A percentile compares a stretch with the other conserved stretches of the same genome.
These are phyloP conservation scores for Nasturtium officinale DNA, from an alignment of 345 rosid genomes.

Conservation along the genomic window DNA sequence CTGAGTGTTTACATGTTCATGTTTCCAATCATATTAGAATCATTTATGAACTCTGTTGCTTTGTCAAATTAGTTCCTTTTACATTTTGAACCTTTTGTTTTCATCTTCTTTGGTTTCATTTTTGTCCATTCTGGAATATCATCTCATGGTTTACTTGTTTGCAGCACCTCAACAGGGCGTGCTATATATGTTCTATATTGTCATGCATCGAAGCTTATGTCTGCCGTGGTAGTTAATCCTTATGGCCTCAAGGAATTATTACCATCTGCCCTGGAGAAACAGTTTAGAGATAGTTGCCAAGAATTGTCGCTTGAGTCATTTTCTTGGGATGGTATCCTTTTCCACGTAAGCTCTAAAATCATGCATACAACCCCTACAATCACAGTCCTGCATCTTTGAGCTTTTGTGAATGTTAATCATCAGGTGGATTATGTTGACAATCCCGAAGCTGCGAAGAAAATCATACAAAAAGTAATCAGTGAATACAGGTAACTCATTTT, in stretches of 20 bases:
- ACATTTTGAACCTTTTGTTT: slow-evolving; percentile 1
- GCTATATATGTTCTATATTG: slow-evolving; percentile 71
- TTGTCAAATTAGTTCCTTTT: slow-evolving; percentile 13
- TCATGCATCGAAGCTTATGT: slow-evolving; percentile 53
- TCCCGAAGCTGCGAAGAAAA: slow-evolving; percentile 72
- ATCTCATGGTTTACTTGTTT: slow-evolving; percentile 31
- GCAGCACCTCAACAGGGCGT: slow-evolving; percentile 77
- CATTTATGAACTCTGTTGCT: slow-evolving; percentile 10
- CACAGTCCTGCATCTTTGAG: slow-evolving; percentile 21
- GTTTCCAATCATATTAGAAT: slow-evolving; percentile 2
- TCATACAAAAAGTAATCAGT: slow-evolving; percentile 71
- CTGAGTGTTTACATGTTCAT: slow-evolving; percentile 19
- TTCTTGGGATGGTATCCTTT: slow-evolving; percentile 48
- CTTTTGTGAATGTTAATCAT: slow-evolving; percentile 30
- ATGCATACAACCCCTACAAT: slow-evolving; percentile 20
- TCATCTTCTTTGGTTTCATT: slow-evolving; percentile 2
- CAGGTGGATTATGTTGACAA: slow-evolving; percentile 84
- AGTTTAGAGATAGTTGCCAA: slow-evolving; percentile 84
- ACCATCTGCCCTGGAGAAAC: slow-evolving; percentile 71
- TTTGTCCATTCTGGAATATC: not conserved
- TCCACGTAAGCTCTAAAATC: slow-evolving; percentile 57
- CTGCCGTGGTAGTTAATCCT: slow-evolving; percentile 75
- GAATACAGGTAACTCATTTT: slow-evolving; percentile 63
- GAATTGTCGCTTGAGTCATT: slow-evolving; percentile 59
- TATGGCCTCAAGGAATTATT: slow-evolving; percentile 66